Percentiles rank a stretch among this genome's conserved stretches.
Conservation (phyloP, 164 flowering plant genomes). For the Echeveria elegans region DNA sequence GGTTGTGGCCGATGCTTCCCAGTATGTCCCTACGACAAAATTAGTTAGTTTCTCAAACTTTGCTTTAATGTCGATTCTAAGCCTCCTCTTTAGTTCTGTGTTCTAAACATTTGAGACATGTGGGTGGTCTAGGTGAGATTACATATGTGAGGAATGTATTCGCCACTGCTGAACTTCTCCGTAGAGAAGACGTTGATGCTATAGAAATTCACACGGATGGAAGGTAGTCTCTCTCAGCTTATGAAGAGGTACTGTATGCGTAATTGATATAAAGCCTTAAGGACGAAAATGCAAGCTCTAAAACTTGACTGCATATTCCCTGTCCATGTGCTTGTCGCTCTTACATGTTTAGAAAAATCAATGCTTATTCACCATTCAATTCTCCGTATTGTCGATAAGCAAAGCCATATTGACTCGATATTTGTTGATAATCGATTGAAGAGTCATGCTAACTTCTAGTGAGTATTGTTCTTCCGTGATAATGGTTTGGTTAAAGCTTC, state of each 20-base stretch:
- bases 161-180: slow-evolving; percentile 51
- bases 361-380: not conserved
- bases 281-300: no score
- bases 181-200: slow-evolving; percentile 60
- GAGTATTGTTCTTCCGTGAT: not conserved
- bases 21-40: slow-evolving; percentile 77
- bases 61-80: not conserved
- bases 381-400: not conserved
- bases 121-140: slow-evolving; percentile 33
- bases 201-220: slow-evolving; percentile 80
- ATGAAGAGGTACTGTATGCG: not conserved
- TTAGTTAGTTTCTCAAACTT: slow-evolving; percentile 37
- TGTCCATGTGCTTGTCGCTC: not conserved
- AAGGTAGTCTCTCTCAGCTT: slow-evolving; percentile 34
- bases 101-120: not conserved
- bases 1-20: slow-evolving; percentile 91
- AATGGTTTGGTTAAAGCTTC: not conserved
- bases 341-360: not conserved
- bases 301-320: not conserved
- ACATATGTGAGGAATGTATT: slow-evolving; percentile 54
- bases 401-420: no score
- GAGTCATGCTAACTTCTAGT: no score
- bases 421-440: no score
- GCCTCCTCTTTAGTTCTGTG: not conserved
- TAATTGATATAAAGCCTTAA: no score